Conservation (phyloP, 768 basidiomycete species). For the Agrocybe pediades region DNA sequence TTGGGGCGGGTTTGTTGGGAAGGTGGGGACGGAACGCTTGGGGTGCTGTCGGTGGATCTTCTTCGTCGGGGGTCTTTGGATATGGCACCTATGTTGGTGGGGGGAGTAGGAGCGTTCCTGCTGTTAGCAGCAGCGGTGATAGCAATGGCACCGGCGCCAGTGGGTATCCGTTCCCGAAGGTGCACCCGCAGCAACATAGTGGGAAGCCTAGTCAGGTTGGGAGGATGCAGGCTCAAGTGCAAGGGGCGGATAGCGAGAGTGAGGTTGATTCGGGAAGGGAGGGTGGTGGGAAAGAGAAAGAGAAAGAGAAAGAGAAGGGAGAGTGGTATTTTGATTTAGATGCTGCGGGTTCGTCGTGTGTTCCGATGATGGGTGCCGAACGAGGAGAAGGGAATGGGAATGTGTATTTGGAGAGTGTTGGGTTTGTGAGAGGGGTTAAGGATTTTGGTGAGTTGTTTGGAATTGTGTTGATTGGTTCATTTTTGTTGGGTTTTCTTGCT, state of each 20-base stretch:
- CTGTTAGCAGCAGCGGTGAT: too few species aligned
- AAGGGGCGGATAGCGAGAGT: too few species aligned
- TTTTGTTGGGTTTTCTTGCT: not conserved
- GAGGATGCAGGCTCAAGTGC: too few species aligned
- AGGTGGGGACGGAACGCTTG: not conserved
- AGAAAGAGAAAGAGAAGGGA: not conserved
- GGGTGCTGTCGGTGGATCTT: not conserved
- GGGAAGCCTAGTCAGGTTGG: too few species aligned
- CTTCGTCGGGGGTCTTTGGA: conserved; percentile 3
- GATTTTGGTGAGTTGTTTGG: conserved; percentile 6
- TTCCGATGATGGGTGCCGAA: conserved; percentile 31
- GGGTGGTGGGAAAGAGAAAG: not conserved
- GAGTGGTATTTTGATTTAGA: conserved; percentile 15
- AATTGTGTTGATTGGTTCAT: too few species aligned
- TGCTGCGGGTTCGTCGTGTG: conserved; percentile 17
- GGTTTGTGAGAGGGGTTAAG: conserved; percentile 13
- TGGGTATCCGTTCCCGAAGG: conserved; percentile 25
- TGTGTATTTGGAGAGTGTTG: conserved; percentile 28
- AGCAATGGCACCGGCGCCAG: too few species aligned
- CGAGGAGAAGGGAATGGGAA: conserved; percentile 24
- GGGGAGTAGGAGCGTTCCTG: too few species aligned
- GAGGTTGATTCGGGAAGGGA: not conserved
- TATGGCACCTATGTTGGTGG: too few species aligned
- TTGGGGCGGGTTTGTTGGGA: conserved; percentile 4
- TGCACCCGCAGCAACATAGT: too few species aligned